These are phyloP conservation scores for Perkinsus olseni DNA, from an alignment of 169 alveolate species.

Conservation along the genomic window DNA sequence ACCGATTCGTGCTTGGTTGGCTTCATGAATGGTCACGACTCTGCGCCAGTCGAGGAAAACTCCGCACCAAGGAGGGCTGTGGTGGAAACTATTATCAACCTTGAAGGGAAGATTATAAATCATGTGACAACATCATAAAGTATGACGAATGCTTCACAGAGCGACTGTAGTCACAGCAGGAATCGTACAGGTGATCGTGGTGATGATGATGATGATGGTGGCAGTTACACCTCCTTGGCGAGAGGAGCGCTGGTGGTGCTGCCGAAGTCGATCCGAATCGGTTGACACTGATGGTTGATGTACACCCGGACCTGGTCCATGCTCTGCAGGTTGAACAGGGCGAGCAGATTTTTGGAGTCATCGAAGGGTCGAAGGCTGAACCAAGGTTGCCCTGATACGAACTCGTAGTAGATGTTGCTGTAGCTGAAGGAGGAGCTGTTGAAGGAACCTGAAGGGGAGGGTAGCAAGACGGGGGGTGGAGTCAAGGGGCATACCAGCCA, in stretches of 20 bases:
- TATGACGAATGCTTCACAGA: not conserved
- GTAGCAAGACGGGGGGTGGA: too few species aligned
- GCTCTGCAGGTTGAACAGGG: not conserved
- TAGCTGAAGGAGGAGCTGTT: not conserved
- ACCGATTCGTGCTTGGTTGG: too few species aligned
- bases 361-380: not conserved
- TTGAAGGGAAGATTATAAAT: too few species aligned
- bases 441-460: not conserved
- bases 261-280: not conserved
- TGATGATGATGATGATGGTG: not conserved
- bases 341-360: not conserved
- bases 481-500: not conserved
- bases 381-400: not conserved
- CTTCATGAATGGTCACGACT: too few species aligned
- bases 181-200: not conserved
- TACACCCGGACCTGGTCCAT: not conserved
- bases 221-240: not conserved
- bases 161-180: not conserved
- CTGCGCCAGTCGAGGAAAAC: too few species aligned
- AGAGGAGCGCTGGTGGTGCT: not conserved
- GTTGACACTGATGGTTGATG: not conserved
- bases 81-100: too few species aligned
- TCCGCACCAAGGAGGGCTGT: too few species aligned
- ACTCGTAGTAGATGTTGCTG: not conserved
- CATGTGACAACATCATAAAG: too few species aligned